Evolutionary conservation across 192 early-diverging fungal genomes (phyloP).

Genomic region (Helicostylum pulchrum): DNA sequence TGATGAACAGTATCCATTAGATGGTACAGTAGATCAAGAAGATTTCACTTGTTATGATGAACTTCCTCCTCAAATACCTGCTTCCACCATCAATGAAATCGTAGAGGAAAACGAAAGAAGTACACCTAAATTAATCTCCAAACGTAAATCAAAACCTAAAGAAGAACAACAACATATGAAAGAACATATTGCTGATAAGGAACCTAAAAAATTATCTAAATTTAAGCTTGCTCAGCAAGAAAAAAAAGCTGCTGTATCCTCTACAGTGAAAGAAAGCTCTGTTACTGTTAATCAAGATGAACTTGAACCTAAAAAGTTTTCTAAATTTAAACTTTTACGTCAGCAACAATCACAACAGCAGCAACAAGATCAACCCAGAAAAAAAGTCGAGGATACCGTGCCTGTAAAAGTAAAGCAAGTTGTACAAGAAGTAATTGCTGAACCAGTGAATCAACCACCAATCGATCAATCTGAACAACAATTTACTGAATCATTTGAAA

Average conservation of each 20-base stretch:
- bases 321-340: slow-evolving; percentile 23
- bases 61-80: background rate
- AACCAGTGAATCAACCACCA: background rate
- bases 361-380: background rate
- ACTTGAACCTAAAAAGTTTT: slow-evolving; percentile 27
- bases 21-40: slow-evolving; percentile 29
- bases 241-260: too few species aligned
- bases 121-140: slow-evolving; percentile 6
- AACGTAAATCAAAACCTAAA: background rate
- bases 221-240: slow-evolving; percentile 8
- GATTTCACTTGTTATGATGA: slow-evolving; percentile 27
- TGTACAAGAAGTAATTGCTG: slow-evolving; percentile 25
- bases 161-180: background rate
- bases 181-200: background rate
- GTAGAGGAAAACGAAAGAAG: slow-evolving; percentile 8
- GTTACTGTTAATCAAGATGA: background rate
- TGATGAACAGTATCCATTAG: slow-evolving; percentile 42
- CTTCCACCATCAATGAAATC: background rate
- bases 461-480: background rate
- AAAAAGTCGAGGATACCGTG: background rate
- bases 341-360: slow-evolving; percentile 8
- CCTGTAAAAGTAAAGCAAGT: slow-evolving; percentile 20
- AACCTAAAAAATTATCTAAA: slow-evolving; percentile 6
- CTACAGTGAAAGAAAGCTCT: too few species aligned
- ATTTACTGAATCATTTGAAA: background rate